These are phyloP conservation scores for Neofusicoccum ribis DNA, from an alignment of 2,329 filamentous ascomycete species.

Conservation along the genomic window DNA sequence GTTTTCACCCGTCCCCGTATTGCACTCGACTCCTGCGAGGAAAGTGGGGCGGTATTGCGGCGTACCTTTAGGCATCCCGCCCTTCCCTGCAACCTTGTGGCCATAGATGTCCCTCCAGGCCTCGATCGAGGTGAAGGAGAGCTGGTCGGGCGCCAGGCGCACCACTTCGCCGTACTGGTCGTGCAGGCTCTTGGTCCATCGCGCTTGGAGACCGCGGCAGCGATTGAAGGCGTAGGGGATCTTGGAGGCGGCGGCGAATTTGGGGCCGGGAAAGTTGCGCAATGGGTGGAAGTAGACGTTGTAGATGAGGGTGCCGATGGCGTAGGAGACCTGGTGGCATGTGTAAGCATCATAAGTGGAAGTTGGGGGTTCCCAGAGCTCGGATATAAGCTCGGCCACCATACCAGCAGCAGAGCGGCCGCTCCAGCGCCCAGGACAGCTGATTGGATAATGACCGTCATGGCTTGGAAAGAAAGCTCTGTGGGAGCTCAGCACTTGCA, in stretches of 20 bases:
- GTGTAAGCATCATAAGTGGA: background rate
- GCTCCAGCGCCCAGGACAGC: background rate
- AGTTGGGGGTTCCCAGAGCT: no score
- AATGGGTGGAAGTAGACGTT: constrained; percentile 20
- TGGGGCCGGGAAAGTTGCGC: constrained; percentile 20
- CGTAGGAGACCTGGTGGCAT: background rate
- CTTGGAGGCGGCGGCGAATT: constrained; percentile 5
- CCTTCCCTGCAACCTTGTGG: constrained; percentile 18
- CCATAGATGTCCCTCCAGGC: constrained; percentile 23
- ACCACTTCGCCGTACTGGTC: constrained; percentile 20
- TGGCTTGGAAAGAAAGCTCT: background rate
- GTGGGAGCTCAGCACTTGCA: background rate
- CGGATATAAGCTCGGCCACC: no score
- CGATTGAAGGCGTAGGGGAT: constrained; percentile 4
- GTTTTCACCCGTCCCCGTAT: background rate
- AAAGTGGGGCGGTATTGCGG: no score
- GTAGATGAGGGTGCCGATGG: constrained; percentile 1
- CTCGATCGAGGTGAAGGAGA: constrained; percentile 17
- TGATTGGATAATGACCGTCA: background rate
- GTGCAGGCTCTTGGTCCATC: constrained; percentile 2
- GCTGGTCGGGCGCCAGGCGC: constrained; percentile 14
- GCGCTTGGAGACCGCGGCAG: background rate
- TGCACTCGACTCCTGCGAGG: background rate
- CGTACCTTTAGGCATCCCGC: constrained; percentile 14
- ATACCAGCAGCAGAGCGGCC: constrained; percentile 5